Evolutionary conservation across 1,139 yeast species (phyloP).

Genomic region (Meyerozyma sp.): DNA sequence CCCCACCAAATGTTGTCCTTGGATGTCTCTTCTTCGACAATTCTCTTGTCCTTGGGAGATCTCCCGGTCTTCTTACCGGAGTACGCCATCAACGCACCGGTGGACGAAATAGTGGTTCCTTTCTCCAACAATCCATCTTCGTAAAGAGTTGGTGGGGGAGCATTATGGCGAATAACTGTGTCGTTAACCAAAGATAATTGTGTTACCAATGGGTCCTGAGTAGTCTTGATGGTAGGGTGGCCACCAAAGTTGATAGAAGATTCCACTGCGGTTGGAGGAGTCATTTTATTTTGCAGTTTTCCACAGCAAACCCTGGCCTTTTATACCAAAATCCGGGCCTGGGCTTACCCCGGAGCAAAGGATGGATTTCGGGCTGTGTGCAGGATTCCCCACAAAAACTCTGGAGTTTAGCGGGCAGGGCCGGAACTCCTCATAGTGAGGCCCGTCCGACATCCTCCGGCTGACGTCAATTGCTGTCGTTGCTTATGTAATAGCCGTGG

Average conservation of each 20-base stretch:
- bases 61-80: constrained; percentile 97
- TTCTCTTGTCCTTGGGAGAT: constrained; percentile 97
- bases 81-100: constrained; percentile 95
- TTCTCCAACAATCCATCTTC: constrained; percentile 91
- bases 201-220: constrained; percentile 40
- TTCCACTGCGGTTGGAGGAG: constrained; percentile 47
- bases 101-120: constrained; percentile 87
- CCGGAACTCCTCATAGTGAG: not conserved
- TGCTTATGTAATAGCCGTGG: not conserved
- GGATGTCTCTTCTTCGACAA: constrained; percentile 90
- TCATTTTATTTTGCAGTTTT: constrained; percentile 18
- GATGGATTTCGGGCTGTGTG: not conserved
- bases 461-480: not conserved
- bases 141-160: constrained; percentile 88
- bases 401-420: not conserved
- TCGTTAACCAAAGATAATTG: constrained; percentile 44
- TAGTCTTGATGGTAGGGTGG: constrained; percentile 39
- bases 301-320: not conserved
- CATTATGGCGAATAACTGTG: constrained; percentile 69
- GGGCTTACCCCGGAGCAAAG: constrained; percentile 1
- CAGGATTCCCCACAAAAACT: not conserved
- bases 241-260: constrained; percentile 41
- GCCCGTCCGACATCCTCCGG: not conserved
- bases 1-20: constrained; percentile 96
- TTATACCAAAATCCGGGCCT: not conserved